Evolutionary conservation across 2,329 filamentous ascomycete species (phyloP), one percentile per base, ranked within the genome.

Genomic region (Ceratocystis destructans): DNA sequence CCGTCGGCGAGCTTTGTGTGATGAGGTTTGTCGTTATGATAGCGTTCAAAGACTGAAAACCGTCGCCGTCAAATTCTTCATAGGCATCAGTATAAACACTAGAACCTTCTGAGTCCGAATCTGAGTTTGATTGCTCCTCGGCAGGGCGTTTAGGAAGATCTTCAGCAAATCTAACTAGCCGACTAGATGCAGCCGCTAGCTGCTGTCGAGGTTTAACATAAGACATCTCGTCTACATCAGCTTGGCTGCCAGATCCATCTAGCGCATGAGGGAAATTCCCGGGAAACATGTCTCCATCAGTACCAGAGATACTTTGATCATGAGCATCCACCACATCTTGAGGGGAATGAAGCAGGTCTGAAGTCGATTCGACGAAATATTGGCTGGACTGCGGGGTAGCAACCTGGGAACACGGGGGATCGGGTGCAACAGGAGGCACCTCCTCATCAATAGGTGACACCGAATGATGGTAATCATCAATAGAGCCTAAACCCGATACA

Each of bases 61-160:
- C 88, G 1, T 81, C 82, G 48, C 87, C 85, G 15, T 89, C 85
- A 0, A 83, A 83, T 68, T 90, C 87, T 74, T 92, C 89, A 65
- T 87, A 87, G 0, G 88, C 88, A 74, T 92, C 89, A 69, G 86
- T 90, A 72, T 89, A 92, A 28, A 89, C 80, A 68, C 82, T 86
- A 62, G 76, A 78, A 15, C 76, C 76, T 66, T 85, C 83, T 1
- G 73, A 73, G 4, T 74, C 76, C n/a, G 66, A 61, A n/a, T 68
- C 66, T 3, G 66, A 64, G 20, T 61, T 62, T 25, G 44, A 50
- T 33, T 62, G 57, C 28, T 67, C 45, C 44, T 61, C 64, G 17
- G 33, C 55, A 12, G 37, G 37, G 15, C 66, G 63, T 25, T 28
- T 65, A 1, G 66, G 66, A n/a, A 76, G 61, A 80, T 82, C 1